Conservation (phyloP, 306 rosid genomes). For the Alnus glutinosa region DNA sequence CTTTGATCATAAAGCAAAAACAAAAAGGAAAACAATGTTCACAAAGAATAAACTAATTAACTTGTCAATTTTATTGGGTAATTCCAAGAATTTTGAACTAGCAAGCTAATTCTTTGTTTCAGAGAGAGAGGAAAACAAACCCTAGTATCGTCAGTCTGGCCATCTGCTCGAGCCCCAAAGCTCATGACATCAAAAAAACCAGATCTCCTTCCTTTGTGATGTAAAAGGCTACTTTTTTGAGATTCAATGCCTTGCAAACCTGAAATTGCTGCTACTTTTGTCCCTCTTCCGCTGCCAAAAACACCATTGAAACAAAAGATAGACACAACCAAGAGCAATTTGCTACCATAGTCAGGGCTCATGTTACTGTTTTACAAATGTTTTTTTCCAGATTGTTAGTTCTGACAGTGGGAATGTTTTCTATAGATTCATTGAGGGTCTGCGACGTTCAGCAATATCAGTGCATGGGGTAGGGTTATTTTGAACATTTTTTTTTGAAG, state of each 20-base stretch:
- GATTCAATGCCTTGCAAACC: background rate
- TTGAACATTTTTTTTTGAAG: background rate
- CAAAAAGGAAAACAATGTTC: background rate
- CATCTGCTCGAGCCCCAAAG: conserved; percentile 50
- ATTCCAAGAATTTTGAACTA: background rate
- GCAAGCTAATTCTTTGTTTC: background rate
- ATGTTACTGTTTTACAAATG: conserved; percentile 17
- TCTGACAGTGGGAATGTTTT: background rate
- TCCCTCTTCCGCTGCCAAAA: conserved; percentile 22
- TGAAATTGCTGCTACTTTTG: background rate
- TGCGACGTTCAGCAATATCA: background rate
- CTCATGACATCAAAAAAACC: conserved; percentile 36
- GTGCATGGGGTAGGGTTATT: background rate
- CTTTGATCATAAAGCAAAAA: background rate
- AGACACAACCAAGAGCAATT: conserved; percentile 26
- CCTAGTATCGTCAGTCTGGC: conserved; percentile 41
- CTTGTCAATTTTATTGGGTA: background rate
- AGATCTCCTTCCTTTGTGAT: conserved; percentile 12
- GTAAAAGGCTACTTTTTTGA: conserved; percentile 24
- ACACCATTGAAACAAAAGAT: conserved; percentile 24
- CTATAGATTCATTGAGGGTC: background rate
- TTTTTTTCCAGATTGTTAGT: conserved; percentile 3
- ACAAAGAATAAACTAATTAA: background rate
- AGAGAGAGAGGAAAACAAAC: conserved; percentile 19
- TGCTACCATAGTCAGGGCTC: conserved; percentile 25